Base-by-base conservation (phyloP, 177 flowering plant genomes). In the Tripterygium wilfordii region DNA sequence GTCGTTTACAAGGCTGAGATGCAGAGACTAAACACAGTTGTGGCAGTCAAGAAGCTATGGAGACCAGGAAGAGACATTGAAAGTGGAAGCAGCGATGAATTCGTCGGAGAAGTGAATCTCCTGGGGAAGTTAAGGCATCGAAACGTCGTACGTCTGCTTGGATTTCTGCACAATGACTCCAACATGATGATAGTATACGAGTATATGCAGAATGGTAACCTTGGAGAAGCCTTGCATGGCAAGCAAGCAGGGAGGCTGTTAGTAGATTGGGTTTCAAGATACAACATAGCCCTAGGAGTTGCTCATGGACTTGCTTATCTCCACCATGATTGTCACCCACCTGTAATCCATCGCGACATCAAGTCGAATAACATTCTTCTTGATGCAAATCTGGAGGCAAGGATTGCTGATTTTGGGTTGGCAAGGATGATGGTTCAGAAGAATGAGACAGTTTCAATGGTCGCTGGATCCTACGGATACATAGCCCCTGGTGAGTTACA, bases 401-500 rank as follows among this genome's bases (percentile, higher is more conserved):
- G 88, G 43, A 68, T 92, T 7, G 96, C 97, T 1, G 99, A 92
- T 70, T 88, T 92, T 21, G 99, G 99, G 33, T 56, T 92, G 59
- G 99, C 99, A n/a, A 78, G 70, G 66, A 71, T 74, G 76, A 86
- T 92, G 91, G 37, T 70, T 8, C 53, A 68, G 62, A 84, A 84
- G 86, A 82, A 84, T 20, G 88, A 92, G 70, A 89, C 97, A 2
- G 85, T 89, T n/a, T 79, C 97, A 2, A 66, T 72, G 78, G 96
- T 92, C 10, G 97, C 99, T 1, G 99, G 99, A 28, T 92, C 99
- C 21, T 88, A 80, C 38, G 99, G 99, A 38, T 92, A 92, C 79
- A 88, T 92, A 15, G 99, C 97, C 24, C 99, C 99, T 30, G 98
- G 98, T 88, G 32, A 65, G 62, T 63, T 45, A 4, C 39, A n/a